These are phyloP conservation scores for Marchantia polymorpha DNA, from an alignment of 225 moss, liverwort and hornwort species.

Conservation along the genomic window DNA sequence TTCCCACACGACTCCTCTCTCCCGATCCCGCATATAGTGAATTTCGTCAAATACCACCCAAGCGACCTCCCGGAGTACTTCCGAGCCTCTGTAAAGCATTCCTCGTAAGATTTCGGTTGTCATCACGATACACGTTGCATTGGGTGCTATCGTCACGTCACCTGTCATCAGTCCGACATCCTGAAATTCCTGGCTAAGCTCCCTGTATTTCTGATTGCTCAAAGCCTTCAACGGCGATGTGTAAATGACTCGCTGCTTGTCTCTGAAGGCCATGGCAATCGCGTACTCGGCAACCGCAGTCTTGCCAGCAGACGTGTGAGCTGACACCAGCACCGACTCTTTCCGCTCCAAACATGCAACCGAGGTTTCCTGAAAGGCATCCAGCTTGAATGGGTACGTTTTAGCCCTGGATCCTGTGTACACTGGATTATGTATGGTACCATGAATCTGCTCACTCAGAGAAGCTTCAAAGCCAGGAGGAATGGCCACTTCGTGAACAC, in stretches of 20 bases:
- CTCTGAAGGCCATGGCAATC: conserved; percentile 88
- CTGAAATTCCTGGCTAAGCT: conserved; percentile 80
- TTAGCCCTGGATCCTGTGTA: conserved; percentile 68
- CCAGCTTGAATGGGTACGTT: conserved; percentile 76
- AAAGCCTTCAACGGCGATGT: conserved; percentile 94
- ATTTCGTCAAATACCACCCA: conserved; percentile 64
- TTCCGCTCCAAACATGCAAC: conserved; percentile 86
- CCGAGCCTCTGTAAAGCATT: conserved; percentile 55
- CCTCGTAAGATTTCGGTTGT: conserved; percentile 54
- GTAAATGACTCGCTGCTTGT: conserved; percentile 86
- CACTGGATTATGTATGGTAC: conserved; percentile 67
- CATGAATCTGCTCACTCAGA: conserved; percentile 55
- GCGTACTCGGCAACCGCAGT: conserved; percentile 96
- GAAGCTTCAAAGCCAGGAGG: conserved; percentile 47
- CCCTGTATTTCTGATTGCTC: conserved; percentile 91
- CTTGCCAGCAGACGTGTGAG: conserved; percentile 95
- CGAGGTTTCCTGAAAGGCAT: conserved; percentile 86
- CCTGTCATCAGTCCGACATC: conserved; percentile 97
- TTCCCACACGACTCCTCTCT: conserved; percentile 59
- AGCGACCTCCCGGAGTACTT: conserved; percentile 53
- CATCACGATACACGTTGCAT: conserved; percentile 77
- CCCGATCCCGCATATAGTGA: conserved; percentile 60
- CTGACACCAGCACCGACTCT: conserved; percentile 87
- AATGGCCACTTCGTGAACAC: conserved; percentile 87
- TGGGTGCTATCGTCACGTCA: conserved; percentile 77